Percentiles rank a stretch among this genome's conserved stretches.
These are phyloP conservation scores for Ceratocystis smalleyi DNA, from an alignment of 2,329 filamentous ascomycete genomes.

Conservation along the genomic window DNA sequence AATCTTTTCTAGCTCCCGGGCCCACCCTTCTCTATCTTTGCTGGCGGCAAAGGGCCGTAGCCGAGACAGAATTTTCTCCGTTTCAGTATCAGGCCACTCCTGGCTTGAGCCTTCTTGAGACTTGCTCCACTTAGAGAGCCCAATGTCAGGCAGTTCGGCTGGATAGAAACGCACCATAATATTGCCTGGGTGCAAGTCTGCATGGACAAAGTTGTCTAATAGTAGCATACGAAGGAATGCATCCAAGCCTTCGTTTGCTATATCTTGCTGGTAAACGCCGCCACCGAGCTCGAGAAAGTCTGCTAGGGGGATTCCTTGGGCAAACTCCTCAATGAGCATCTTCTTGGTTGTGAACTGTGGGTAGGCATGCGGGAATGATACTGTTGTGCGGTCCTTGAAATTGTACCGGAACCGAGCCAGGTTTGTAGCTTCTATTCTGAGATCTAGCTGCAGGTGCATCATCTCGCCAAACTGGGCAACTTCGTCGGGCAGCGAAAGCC, in stretches of 20 bases:
- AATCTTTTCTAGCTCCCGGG: conserved; percentile 55
- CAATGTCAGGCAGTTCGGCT: conserved; percentile 53
- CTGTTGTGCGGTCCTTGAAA: conserved; percentile 76
- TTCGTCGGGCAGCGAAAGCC: conserved; percentile 90
- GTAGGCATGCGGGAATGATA: conserved; percentile 95
- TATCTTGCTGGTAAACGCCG: conserved; percentile 82
- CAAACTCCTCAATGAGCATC: conserved; percentile 89
- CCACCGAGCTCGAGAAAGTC: conserved; percentile 85
- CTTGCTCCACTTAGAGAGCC: conserved; percentile 26
- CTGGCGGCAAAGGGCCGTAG: conserved; percentile 54
- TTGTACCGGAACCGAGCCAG: conserved; percentile 75
- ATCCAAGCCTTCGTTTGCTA: conserved; percentile 86
- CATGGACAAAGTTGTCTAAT: conserved; percentile 94
- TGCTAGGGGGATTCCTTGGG: conserved; percentile 79
- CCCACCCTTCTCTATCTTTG: conserved; percentile 55
- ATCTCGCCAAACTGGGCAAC: conserved; percentile 90
- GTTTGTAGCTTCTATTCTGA: conserved; percentile 88
- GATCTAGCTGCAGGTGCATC: conserved; percentile 94
- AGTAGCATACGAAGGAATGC: conserved; percentile 93
- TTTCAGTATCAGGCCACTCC: conserved; percentile 54
- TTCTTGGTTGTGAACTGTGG: conserved; percentile 81
- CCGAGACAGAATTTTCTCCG: conserved; percentile 68
- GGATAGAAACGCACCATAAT: conserved; percentile 99
- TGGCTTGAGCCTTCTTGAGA: conserved; percentile 25
- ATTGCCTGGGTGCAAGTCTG: conserved; percentile 90